Conservation (phyloP, 2,329 filamentous ascomycete genomes). For the Trichoderma harzianum region DNA sequence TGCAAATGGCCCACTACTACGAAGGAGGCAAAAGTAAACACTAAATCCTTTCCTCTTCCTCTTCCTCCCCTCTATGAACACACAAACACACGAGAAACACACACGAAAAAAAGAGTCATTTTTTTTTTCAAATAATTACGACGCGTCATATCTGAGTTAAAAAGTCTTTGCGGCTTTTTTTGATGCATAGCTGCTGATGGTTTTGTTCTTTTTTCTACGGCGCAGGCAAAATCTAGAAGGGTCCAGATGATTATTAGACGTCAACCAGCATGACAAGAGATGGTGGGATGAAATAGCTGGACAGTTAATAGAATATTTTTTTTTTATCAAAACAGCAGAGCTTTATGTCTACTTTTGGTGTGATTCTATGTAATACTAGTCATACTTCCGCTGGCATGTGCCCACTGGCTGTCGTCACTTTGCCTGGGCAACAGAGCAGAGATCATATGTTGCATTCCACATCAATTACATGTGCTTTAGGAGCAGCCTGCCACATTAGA, state of each 20-base stretch:
- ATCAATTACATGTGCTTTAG: not conserved
- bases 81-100: not conserved
- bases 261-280: slow-evolving; percentile 5
- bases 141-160: not conserved
- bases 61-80: not conserved
- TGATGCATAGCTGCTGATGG: slow-evolving; percentile 17
- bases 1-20: slow-evolving; percentile 98
- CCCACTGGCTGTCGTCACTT: not conserved
- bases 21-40: slow-evolving; percentile 53
- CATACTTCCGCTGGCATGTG: not conserved
- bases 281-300: not conserved
- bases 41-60: slow-evolving; percentile 18
- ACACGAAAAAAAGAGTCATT: not conserved
- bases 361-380: not conserved
- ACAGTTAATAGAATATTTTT: slow-evolving; percentile 1
- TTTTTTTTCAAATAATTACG: not conserved
- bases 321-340: not conserved
- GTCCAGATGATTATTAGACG: slow-evolving; percentile 7
- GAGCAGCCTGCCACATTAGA: not conserved
- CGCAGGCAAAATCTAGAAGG: slow-evolving; percentile 19
- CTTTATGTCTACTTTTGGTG: not conserved
- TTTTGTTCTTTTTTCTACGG: slow-evolving; percentile 4
- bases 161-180: not conserved
- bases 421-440: not conserved
- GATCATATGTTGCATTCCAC: not conserved